phyloP scores from a whole-genome alignment of 2,329 filamentous ascomycete species.

The Pseudogymnoascus sp. region DNA sequence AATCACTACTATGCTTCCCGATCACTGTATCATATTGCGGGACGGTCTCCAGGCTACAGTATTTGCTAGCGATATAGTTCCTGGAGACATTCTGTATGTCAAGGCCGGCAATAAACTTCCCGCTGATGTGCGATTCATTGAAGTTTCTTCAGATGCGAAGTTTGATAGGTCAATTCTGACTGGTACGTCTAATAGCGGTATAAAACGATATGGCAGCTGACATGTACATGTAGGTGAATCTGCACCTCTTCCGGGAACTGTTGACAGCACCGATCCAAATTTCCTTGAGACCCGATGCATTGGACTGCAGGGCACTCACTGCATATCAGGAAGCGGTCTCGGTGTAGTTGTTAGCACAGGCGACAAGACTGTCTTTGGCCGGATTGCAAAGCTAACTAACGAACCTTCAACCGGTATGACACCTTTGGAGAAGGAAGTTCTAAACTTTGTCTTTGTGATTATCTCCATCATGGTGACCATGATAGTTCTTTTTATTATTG shows the following conservation, averaged over 20 bases:
- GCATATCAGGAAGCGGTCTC: slow-evolving; percentile 57
- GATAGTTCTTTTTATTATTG: slow-evolving; percentile 55
- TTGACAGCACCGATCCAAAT: slow-evolving; percentile 62
- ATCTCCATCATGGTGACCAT: slow-evolving; percentile 59
- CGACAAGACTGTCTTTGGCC: slow-evolving; percentile 66
- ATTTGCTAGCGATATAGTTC: slow-evolving; percentile 55
- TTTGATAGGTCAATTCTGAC: slow-evolving; percentile 69
- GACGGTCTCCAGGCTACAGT: slow-evolving; percentile 45
- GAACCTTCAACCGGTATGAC: slow-evolving; percentile 61
- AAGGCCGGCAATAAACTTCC: slow-evolving; percentile 68
- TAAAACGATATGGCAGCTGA: slow-evolving; percentile 5
- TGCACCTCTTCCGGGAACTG: slow-evolving; percentile 52
- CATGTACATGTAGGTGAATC: slow-evolving; percentile 47
- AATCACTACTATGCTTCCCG: slow-evolving; percentile 73
- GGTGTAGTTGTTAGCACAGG: slow-evolving; percentile 66
- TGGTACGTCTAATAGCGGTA: slow-evolving; percentile 33
- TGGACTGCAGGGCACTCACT: slow-evolving; percentile 73
- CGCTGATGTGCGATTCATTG: slow-evolving; percentile 63
- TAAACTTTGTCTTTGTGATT: slow-evolving; percentile 66
- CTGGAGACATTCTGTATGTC: slow-evolving; percentile 61
- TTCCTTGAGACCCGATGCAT: slow-evolving; percentile 72
- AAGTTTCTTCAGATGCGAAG: slow-evolving; percentile 60
- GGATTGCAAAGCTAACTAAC: slow-evolving; percentile 65
- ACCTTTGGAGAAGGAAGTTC: slow-evolving; percentile 62
- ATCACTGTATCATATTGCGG: slow-evolving; percentile 58